These are phyloP conservation scores for Suhomyces guaymorum DNA, from an alignment of 1,139 yeast genomes.

Conservation along the genomic window DNA sequence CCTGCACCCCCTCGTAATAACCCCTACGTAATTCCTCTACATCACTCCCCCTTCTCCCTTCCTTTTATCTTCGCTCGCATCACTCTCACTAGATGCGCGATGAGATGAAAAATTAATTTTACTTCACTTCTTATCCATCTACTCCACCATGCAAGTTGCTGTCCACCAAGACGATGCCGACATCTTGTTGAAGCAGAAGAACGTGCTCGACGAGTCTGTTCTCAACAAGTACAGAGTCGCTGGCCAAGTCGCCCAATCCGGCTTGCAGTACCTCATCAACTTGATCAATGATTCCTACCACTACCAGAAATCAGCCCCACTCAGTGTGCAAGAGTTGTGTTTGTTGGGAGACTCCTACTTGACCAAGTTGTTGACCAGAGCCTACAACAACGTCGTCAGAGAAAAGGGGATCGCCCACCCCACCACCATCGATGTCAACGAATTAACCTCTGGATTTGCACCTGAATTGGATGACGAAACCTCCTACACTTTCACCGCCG, in stretches of 20 bases:
- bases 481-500: conserved; percentile 57
- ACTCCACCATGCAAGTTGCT: conserved; percentile 55
- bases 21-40: no score
- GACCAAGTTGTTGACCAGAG: conserved; percentile 52
- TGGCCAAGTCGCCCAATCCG: conserved; percentile 90
- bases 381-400: conserved; percentile 55
- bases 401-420: conserved; percentile 92
- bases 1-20: no score
- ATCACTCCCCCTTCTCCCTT: conserved; percentile 10
- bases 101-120: conserved; percentile 11
- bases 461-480: conserved; percentile 79
- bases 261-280: conserved; percentile 62
- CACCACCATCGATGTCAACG: conserved; percentile 84
- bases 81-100: conserved; percentile 6
- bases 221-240: conserved; percentile 85
- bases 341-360: conserved; percentile 77
- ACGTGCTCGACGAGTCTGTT: conserved; percentile 60
- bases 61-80: not conserved
- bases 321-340: conserved; percentile 76
- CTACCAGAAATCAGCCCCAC: conserved; percentile 41
- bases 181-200: conserved; percentile 71
- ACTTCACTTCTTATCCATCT: conserved; percentile 5
- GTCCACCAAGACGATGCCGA: conserved; percentile 73
- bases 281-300: conserved; percentile 75
- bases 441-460: conserved; percentile 71